Base-by-base conservation (phyloP, 306 rosid species). In the Vigna nakashimae region DNA sequence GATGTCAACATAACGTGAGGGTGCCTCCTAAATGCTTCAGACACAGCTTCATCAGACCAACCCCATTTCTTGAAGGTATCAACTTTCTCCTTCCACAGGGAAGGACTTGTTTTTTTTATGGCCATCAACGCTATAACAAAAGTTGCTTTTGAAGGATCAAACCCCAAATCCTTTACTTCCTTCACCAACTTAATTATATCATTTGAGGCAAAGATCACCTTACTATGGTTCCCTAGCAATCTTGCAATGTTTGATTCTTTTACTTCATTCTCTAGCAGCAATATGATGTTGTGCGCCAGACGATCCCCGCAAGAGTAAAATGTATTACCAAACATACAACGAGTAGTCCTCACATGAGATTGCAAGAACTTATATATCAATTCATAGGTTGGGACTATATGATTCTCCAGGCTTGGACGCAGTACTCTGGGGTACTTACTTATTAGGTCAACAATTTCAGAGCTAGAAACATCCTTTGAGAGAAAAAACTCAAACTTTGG, bases 1-100 rank as follows among this genome's bases (percentile, higher is more conserved):
- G 92, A 92, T 8, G 14, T 0, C 26, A 56, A 16, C 84, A 92
- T 79, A 53, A 66, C 49, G 7, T 8, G 14, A 0, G 97, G 96
- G 6, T 22, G 24, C 76, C 2, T 86, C 59, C 34, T 18, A 64
- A 88, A 88, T 17, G 65, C 38, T 58, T 58, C 38, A 26, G 14
- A n/a, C 2, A 12, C 5, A 4, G 65, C 17, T 58, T 58, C 1
- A 87, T 90, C 87, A 32, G 86, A 69, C 82, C 69, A 92, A 15
- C 97, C 97, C 93, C 91, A 90, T 12, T 65, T 75, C 79, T 76
- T 87, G 17, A 64, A 88, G 53, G 60, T 45, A n/a, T 84, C 76
- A 8, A 87, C 66, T 74, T 89, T 92, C 1, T 73, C 83, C 17
- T 89, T 74, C 90, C 89, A 88, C 0, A n/a, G 38, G 9, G 86